These are phyloP conservation scores for Pseudopyricularia cyperi DNA, from an alignment of 2,329 filamentous ascomycete genomes.

Conservation along the genomic window DNA sequence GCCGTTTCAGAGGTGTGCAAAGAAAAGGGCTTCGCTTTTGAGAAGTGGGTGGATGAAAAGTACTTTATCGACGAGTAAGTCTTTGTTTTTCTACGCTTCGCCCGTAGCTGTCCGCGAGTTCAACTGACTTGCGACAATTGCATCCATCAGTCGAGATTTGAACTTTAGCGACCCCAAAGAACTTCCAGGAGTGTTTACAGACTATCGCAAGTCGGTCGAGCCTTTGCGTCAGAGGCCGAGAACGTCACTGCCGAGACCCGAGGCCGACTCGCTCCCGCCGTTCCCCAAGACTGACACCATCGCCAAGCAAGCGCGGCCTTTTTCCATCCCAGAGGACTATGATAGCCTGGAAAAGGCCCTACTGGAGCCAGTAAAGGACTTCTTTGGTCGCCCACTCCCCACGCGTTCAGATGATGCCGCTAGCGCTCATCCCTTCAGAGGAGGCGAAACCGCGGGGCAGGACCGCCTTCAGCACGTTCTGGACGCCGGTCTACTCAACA, in stretches of 20 bases:
- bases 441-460: slow-evolving; percentile 50
- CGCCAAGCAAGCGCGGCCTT: slow-evolving; percentile 47
- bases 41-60: slow-evolving; percentile 61
- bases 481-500: slow-evolving; percentile 42
- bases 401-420: slow-evolving; percentile 35
- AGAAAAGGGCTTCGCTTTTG: slow-evolving; percentile 42
- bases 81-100: background rate
- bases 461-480: slow-evolving; percentile 49
- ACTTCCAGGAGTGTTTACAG: slow-evolving; percentile 63
- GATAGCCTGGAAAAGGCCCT: slow-evolving; percentile 41
- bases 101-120: background rate
- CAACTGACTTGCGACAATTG: slow-evolving; percentile 7
- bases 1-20: slow-evolving; percentile 39
- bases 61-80: slow-evolving; percentile 69
- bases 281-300: slow-evolving; percentile 36
- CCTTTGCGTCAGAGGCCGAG: slow-evolving; percentile 55
- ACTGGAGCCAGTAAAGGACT: slow-evolving; percentile 39
- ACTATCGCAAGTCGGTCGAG: slow-evolving; percentile 60
- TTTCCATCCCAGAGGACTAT: slow-evolving; percentile 44
- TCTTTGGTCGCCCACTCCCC: slow-evolving; percentile 36
- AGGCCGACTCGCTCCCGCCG: slow-evolving; percentile 37
- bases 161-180: slow-evolving; percentile 42
- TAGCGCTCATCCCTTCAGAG: slow-evolving; percentile 53
- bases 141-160: slow-evolving; percentile 45
- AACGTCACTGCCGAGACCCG: slow-evolving; percentile 37